Evolutionary conservation across 2,329 filamentous ascomycete species (phyloP), one percentile per base, ranked within the genome.

Genomic region (Claviceps pazoutovae): DNA sequence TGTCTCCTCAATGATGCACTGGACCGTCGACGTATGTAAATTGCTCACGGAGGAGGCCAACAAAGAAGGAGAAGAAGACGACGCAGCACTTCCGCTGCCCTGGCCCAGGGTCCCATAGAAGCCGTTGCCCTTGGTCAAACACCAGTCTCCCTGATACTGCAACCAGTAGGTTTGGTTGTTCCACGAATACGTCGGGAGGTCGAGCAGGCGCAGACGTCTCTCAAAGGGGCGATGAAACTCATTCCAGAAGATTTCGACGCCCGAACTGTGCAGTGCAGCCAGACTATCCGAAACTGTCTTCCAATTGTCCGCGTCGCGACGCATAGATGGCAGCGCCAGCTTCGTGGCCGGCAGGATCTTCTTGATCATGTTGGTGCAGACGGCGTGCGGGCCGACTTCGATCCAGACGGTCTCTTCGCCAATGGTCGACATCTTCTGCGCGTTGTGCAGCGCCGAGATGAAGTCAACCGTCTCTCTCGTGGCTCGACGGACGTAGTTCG

Each of bases 111-210:
- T 57, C 75, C 70, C 60, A 86, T 74, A 43, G 72, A 68, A 47
- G 79, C 74, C 48, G 69, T 71, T 52, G 78, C 79, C 44, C 71
- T 89, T 89, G 55, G 75, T 80, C 39, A 88, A 70, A 21, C 75
- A 78, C 80, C 83, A 89, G 64, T 88, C 82, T 55, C 86, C 83
- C 55, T 74, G 66, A 61, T 80, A 81, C 59, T 74, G 71, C 43
- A 80, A 71, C 78, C 78, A 82, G 62, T 88, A 88, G 56, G 79
- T 83, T 71, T 87, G 86, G 59, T 80, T 71, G 59, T 89, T 82
- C 68, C 84, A 90, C 0, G 74, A 74, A 62, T 89, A 90, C 1
- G 76, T 75, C 0, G 86, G 86, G 0, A 89, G 68, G 5, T 78
- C 70, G 5, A 87, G 66, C 9, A 88, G 71, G 3, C 66, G 65